Evolutionary conservation across 2,329 filamentous ascomycete species (phyloP).

Genomic region (Helotiales sp.): DNA sequence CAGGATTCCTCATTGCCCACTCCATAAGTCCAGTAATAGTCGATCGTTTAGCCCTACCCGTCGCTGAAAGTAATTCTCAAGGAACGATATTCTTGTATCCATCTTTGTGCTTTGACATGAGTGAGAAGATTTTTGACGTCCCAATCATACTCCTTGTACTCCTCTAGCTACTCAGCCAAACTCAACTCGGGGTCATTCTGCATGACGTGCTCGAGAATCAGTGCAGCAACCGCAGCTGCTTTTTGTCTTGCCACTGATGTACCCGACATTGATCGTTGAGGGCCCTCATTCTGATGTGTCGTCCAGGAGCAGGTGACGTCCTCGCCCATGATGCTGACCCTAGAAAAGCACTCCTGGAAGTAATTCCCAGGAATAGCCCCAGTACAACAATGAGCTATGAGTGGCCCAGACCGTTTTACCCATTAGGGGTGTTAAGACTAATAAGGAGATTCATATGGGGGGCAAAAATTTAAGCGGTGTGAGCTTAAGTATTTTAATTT

Average conservation of each 20-base stretch:
- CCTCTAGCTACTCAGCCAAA: conserved; percentile 11
- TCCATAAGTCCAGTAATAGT: conserved; percentile 3
- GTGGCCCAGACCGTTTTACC: too few species aligned
- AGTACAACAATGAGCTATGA: too few species aligned
- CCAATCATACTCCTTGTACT: conserved; percentile 18
- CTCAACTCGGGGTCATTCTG: conserved; percentile 15
- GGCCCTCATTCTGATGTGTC: neutral
- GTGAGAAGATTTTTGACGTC: conserved; percentile 12
- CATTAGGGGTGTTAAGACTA: too few species aligned
- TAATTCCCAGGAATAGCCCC: too few species aligned
- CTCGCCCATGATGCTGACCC: conserved; percentile 36
- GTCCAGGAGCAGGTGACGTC: conserved; percentile 34
- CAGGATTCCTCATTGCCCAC: conserved; percentile 3
- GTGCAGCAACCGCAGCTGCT: conserved; percentile 34
- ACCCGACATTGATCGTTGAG: conserved; percentile 25
- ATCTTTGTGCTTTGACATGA: conserved; percentile 9
- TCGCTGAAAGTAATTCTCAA: conserved; percentile 14
- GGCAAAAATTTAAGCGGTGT: too few species aligned
- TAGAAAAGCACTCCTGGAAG: too few species aligned
- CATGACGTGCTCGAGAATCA: conserved; percentile 30
- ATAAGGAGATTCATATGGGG: too few species aligned
- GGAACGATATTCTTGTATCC: conserved; percentile 20
- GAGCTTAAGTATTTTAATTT: too few species aligned
- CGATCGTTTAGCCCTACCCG: neutral
- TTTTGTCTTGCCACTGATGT: conserved; percentile 39